These are phyloP conservation scores for Naegleria fowleri DNA, from an alignment of 208 protist genomes.

Conservation along the genomic window DNA sequence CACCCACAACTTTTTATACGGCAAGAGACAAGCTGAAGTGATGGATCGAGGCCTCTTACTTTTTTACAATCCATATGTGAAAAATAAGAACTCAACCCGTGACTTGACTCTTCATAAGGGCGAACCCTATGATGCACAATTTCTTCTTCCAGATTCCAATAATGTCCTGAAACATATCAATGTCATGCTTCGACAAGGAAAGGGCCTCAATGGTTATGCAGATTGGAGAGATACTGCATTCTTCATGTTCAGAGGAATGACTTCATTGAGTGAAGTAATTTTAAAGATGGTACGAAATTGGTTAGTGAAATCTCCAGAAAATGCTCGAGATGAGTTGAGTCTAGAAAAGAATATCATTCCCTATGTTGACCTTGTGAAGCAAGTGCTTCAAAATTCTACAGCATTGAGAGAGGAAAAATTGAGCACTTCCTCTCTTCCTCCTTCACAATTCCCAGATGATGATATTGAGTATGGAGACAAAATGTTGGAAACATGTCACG, in stretches of 20 bases:
- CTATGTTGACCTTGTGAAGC: background rate
- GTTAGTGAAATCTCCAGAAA: background rate
- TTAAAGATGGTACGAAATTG: background rate
- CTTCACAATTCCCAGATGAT: background rate
- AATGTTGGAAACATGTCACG: background rate
- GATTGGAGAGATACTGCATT: background rate
- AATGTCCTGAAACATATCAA: background rate
- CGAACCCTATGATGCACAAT: constrained; percentile 5
- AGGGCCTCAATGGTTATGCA: background rate
- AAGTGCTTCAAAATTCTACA: background rate
- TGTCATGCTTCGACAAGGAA: background rate
- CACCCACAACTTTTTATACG: background rate
- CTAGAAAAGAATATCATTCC: background rate
- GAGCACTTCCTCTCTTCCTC: background rate
- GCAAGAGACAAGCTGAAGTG: background rate
- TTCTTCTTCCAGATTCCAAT: background rate
- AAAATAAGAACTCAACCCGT: background rate
- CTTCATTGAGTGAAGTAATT: background rate
- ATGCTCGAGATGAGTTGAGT: background rate
- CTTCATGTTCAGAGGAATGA: background rate
- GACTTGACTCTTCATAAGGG: background rate
- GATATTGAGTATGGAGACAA: background rate
- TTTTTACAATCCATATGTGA: background rate
- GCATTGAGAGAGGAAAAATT: background rate
- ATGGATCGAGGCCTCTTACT: background rate